Percentiles rank a stretch among this genome's conserved stretches.
phyloP scores from a whole-genome alignment of 2,329 filamentous ascomycete species.

The Fusarium pseudocircinatum region DNA sequence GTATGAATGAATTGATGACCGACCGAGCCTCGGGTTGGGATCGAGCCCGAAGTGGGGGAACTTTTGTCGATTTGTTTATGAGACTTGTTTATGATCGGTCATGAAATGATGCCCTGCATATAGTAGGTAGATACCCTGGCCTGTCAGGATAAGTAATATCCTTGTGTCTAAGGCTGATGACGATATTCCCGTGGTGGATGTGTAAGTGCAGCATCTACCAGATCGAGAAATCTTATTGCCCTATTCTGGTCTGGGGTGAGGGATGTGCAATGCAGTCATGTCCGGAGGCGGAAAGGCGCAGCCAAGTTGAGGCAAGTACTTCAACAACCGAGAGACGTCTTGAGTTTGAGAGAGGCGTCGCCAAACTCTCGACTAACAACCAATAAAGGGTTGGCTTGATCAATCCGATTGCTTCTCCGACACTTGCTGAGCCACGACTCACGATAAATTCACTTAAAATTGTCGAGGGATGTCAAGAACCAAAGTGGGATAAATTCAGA shows the following conservation, averaged over 20 bases:
- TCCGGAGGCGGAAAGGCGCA: constrained; percentile 33
- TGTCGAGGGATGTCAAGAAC: neutral
- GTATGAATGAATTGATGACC: neutral
- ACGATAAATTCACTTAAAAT: neutral
- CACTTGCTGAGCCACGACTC: neutral
- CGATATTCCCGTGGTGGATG: neutral
- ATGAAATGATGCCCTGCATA: neutral
- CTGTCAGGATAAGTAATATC: neutral
- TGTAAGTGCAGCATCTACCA: neutral
- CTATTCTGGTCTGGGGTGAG: neutral
- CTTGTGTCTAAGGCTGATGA: neutral
- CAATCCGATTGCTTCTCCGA: neutral
- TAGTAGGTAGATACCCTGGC: neutral
- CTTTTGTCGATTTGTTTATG: neutral
- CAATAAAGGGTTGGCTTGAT: neutral
- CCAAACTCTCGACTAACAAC: neutral
- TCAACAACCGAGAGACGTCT: neutral
- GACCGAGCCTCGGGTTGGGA: neutral
- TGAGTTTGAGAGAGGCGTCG: neutral
- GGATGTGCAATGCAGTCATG: neutral
- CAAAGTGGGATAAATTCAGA: neutral
- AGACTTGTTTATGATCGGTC: neutral
- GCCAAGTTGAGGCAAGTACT: neutral
- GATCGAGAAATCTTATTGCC: neutral
- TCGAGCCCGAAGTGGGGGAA: neutral